These are phyloP conservation scores for Plenodomus tracheiphilus DNA, from an alignment of 2,329 filamentous ascomycete species.

Conservation along the genomic window DNA sequence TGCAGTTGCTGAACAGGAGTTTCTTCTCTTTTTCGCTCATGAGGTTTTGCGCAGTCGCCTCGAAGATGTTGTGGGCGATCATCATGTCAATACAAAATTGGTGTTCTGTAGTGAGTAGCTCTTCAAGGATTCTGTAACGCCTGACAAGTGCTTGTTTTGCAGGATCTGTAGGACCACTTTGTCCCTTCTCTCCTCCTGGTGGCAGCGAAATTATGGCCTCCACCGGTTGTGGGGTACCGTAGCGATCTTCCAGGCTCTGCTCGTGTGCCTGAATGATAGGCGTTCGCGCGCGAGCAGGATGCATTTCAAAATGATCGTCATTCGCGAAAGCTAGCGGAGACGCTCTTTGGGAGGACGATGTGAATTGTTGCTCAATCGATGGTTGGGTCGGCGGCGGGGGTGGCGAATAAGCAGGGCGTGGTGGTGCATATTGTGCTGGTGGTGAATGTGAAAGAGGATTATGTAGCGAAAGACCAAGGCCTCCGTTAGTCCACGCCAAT, in stretches of 20 bases:
- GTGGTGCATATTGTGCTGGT: constrained; percentile 36
- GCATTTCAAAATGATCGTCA: constrained; percentile 20
- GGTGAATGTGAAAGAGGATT: constrained; percentile 29
- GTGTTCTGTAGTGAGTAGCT: constrained; percentile 90
- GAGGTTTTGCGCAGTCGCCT: constrained; percentile 81
- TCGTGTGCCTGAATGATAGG: constrained; percentile 24
- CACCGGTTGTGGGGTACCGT: constrained; percentile 21
- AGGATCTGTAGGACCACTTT: constrained; percentile 25
- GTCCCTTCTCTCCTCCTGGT: constrained; percentile 12
- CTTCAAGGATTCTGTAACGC: constrained; percentile 83
- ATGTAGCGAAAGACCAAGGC: constrained; percentile 52
- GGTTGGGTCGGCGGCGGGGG: constrained; percentile 46
- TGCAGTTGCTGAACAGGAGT: constrained; percentile 87
- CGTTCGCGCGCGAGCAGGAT: constrained; percentile 26
- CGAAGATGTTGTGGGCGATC: constrained; percentile 96
- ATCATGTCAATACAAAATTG: constrained; percentile 94
- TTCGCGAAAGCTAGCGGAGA: constrained; percentile 14
- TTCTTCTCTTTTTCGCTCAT: constrained; percentile 84
- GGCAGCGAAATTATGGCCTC: constrained; percentile 13
- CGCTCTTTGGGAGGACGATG: constrained; percentile 5
- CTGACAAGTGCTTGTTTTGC: constrained; percentile 61
- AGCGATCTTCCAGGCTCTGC: constrained; percentile 19
- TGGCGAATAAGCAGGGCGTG: constrained; percentile 53
- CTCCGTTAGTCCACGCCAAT: constrained; percentile 41
- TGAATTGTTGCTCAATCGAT: constrained; percentile 18